phyloP scores from a whole-genome alignment of 495 filamentous ascomycete species.

The Aspergillus haitiensis region DNA sequence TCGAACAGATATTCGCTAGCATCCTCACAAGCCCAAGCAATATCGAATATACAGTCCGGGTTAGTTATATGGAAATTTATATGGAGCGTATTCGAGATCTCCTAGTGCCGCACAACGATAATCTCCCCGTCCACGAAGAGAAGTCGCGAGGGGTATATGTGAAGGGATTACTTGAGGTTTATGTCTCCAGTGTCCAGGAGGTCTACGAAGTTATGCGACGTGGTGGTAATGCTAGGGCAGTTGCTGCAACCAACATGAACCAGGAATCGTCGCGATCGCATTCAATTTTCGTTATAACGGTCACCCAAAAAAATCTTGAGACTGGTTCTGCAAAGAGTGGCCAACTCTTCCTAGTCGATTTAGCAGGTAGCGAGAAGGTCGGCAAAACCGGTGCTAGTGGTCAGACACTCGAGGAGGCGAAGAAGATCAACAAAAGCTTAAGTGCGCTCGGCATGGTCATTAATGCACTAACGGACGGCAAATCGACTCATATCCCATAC shows the following conservation, averaged over 20 bases:
- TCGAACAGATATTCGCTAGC: constrained; percentile 96
- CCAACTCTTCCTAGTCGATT: constrained; percentile 93
- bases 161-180: constrained; percentile 91
- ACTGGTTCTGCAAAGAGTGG: constrained; percentile 96
- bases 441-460: constrained; percentile 98
- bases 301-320: constrained; percentile 97
- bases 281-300: constrained; percentile 96
- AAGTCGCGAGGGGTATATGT: constrained; percentile 96
- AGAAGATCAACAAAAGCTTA: constrained; percentile 99
- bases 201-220: constrained; percentile 97
- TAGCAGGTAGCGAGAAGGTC: constrained; percentile 97
- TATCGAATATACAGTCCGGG: constrained; percentile 95
- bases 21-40: constrained; percentile 87
- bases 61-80: constrained; percentile 99
- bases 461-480: constrained; percentile 94
- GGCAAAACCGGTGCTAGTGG: constrained; percentile 98
- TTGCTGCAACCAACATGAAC: constrained; percentile 99
- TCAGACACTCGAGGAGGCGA: constrained; percentile 96
- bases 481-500: constrained; percentile 96
- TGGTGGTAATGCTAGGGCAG: constrained; percentile 82
- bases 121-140: constrained; percentile 94
- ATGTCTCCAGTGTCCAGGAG: constrained; percentile 92
- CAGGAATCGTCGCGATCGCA: constrained; percentile 97
- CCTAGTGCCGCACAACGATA: constrained; percentile 87
- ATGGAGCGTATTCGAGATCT: constrained; percentile 98